Conservation (phyloP, 768 basidiomycete genomes). For the Mycena maculata region DNA sequence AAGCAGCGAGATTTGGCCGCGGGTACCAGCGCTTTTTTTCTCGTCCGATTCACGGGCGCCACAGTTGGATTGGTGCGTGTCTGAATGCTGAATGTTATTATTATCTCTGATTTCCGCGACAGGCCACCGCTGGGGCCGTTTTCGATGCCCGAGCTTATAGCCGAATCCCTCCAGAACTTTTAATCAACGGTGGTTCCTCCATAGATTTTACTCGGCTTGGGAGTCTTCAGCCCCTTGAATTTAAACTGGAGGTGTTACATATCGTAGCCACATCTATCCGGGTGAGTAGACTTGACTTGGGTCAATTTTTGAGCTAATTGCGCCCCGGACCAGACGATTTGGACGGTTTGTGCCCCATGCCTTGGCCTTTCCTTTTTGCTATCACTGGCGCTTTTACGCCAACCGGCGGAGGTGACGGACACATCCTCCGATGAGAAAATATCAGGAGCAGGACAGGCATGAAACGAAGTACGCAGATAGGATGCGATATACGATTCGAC, state of each 20-base stretch:
- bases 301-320: slow-evolving; percentile 13
- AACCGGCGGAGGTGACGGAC: slow-evolving; percentile 4
- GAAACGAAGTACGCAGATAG: neutral
- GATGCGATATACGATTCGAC: slow-evolving; percentile 1
- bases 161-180: slow-evolving; percentile 61
- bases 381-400: slow-evolving; percentile 34
- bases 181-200: slow-evolving; percentile 55
- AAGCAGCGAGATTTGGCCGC: slow-evolving; percentile 76
- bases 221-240: slow-evolving; percentile 52
- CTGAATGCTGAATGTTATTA: neutral
- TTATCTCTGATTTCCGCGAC: slow-evolving; percentile 33
- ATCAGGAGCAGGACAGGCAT: slow-evolving; percentile 1
- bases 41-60: slow-evolving; percentile 88
- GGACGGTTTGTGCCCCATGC: slow-evolving; percentile 79
- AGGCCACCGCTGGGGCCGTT: slow-evolving; percentile 84
- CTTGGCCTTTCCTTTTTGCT: slow-evolving; percentile 75
- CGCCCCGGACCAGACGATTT: slow-evolving; percentile 62
- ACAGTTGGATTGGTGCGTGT: slow-evolving; percentile 79
- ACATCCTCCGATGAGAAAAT: slow-evolving; percentile 19
- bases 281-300: slow-evolving; percentile 50
- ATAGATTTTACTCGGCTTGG: slow-evolving; percentile 56
- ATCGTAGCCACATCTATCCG: slow-evolving; percentile 72
- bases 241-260: slow-evolving; percentile 59
- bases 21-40: slow-evolving; percentile 88
- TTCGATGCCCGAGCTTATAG: slow-evolving; percentile 67